Conservation (phyloP, 345 rosid genomes). For the Hibiscus syriacus region DNA sequence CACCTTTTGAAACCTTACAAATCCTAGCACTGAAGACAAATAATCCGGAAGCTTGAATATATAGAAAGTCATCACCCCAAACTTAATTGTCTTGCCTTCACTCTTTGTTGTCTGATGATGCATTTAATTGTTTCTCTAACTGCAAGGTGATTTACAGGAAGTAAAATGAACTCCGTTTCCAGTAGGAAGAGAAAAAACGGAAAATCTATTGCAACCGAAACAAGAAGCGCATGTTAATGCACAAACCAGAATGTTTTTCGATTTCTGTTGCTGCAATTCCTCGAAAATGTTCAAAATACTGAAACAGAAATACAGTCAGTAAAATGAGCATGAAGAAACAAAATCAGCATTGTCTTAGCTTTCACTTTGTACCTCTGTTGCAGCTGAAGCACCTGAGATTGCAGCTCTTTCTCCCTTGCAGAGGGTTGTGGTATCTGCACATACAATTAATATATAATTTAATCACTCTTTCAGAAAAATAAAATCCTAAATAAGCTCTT, state of each 20-base stretch:
- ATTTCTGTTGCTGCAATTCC: slow-evolving; percentile 70
- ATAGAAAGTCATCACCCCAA: neutral
- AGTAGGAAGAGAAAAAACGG: neutral
- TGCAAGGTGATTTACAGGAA: slow-evolving; percentile 22
- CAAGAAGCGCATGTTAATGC: neutral
- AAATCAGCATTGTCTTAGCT: neutral
- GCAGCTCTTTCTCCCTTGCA: slow-evolving; percentile 69
- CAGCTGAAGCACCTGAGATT: slow-evolving; percentile 51
- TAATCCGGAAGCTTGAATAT: neutral
- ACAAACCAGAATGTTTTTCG: slow-evolving; percentile 61
- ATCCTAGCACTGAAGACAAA: slow-evolving; percentile 5
- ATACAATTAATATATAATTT: slow-evolving; percentile 6
- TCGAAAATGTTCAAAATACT: slow-evolving; percentile 60
- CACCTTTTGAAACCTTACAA: neutral
- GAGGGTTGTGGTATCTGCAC: slow-evolving; percentile 53
- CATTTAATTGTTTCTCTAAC: slow-evolving; percentile 62
- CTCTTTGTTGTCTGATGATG: slow-evolving; percentile 27
- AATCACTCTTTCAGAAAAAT: neutral
- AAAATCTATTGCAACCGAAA: neutral
- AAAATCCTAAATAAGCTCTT: neutral
- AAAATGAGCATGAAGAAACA: neutral
- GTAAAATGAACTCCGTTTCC: neutral
- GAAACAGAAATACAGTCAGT: slow-evolving; percentile 24
- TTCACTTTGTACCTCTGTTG: slow-evolving; percentile 61
- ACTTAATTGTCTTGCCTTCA: slow-evolving; percentile 23